phyloP scores from a whole-genome alignment of 1,284 basidiomycete genomes.

The Crucibulum cyathiforme region DNA sequence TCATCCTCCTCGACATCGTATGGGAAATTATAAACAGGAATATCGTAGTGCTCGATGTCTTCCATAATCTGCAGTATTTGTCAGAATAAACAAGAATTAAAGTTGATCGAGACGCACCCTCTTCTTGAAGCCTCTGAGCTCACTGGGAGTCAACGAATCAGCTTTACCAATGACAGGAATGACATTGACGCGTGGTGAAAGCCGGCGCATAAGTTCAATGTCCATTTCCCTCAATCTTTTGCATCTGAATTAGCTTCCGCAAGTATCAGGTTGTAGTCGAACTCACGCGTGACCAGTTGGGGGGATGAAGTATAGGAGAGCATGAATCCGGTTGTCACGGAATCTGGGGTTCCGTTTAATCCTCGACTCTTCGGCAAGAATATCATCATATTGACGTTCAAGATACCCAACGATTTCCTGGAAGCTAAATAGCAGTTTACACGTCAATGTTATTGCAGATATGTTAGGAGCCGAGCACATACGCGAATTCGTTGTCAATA shows the following conservation, averaged over 20 bases:
- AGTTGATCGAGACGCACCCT: conserved; percentile 60
- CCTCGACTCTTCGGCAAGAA: conserved; percentile 97
- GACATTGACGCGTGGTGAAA: conserved; percentile 97
- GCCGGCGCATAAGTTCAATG: conserved; percentile 96
- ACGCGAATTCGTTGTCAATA: conserved; percentile 99
- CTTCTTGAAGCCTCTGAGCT: conserved; percentile 96
- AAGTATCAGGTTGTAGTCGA: not conserved
- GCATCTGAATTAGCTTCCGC: not conserved
- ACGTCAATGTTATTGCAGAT: conserved; percentile 1
- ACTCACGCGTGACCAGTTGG: conserved; percentile 72
- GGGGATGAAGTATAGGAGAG: conserved; percentile 97
- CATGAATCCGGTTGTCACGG: conserved; percentile 97
- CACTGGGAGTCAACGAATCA: conserved; percentile 91
- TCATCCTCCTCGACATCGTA: conserved; percentile 99
- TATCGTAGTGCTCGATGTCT: conserved; percentile 98
- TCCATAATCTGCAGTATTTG: conserved; percentile 84
- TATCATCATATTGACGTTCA: conserved; percentile 99
- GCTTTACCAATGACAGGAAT: conserved; percentile 99
- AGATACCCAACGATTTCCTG: conserved; percentile 97
- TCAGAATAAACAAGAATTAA: not conserved
- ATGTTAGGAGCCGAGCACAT: conserved; percentile 43
- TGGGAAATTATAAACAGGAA: conserved; percentile 99
- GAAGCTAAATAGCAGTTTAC: conserved; percentile 64
- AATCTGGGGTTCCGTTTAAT: conserved; percentile 99
- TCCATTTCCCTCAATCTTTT: conserved; percentile 95